Evolutionary conservation across 83 land plant genomes (phyloP), one percentile per base, ranked within the genome.

Genomic region (Larix sibirica): DNA sequence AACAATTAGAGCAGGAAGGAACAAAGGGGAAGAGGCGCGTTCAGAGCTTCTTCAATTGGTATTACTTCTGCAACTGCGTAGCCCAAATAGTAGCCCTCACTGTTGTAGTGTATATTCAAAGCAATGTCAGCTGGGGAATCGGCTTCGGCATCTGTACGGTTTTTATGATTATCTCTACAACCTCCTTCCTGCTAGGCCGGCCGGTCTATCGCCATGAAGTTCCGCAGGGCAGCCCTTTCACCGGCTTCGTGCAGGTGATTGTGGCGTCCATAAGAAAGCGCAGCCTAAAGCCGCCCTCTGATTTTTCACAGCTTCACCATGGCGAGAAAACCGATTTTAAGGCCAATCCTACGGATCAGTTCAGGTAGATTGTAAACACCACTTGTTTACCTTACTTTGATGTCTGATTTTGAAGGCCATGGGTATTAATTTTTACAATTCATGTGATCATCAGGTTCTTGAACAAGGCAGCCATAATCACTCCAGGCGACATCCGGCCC

Each of bases 381-480:
- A 58, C 33, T 17, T 76, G 6, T 24, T 60, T 56, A 81, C 1
- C 14, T 47, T 81, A 5, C 80, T 60, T 6, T 50, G 71, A 20
- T 83, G 47, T 59, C 44, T 3, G 81, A 47, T 47, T 47, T 44
- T 44, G 7, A 8, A 28, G 28, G 28, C 28, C 28, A 28, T 28
- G 28, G 50, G 6, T 47, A 6, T 47, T 47, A 47, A 47, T 8
- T 47, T 47, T 47, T 47, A 47, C 10, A 47, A 9, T 47, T 8
- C 50, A 47, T 47, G 10, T 38, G 20, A 73, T 17, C 44, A 21
- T 4, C 88, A 95, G 97, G 73, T 88, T 83, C 62, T 67, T 95
- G 66, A 90, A 92, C 88, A 92, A 87, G 81, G 92, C 94, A 0
- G 92, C 90, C 0, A 54, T 90, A 28, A 58, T 81, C 1, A 28